Evolutionary conservation across 352 stramenopile genomes (phyloP).

Genomic region (Pythium scleroteichum): DNA sequence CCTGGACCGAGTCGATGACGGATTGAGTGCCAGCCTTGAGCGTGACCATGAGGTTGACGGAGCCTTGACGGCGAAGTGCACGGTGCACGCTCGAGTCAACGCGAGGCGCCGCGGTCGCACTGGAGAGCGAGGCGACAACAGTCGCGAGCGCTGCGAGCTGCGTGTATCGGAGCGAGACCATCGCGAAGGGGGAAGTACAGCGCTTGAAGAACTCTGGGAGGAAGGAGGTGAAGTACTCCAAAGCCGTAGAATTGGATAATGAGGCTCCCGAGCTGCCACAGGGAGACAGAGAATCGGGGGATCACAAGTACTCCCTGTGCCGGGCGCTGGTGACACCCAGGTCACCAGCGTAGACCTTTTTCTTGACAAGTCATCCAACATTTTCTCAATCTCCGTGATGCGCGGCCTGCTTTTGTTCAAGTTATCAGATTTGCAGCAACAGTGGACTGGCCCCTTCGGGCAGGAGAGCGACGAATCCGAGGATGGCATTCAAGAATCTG

Average conservation of each 20-base stretch:
- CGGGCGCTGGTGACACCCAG: not conserved
- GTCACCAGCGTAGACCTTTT: not conserved
- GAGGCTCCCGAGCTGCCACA: too few species aligned
- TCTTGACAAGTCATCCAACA: not conserved
- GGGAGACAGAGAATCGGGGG: too few species aligned
- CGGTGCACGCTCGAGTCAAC: conserved; percentile 17
- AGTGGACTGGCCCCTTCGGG: too few species aligned
- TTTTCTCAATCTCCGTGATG: too few species aligned
- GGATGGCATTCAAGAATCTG: too few species aligned
- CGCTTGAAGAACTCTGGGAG: too few species aligned
- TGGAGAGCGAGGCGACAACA: not conserved
- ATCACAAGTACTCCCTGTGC: not conserved
- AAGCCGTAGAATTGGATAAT: too few species aligned
- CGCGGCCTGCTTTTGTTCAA: not conserved
- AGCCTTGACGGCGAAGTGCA: conserved; percentile 1
- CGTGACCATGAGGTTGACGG: conserved; percentile 19
- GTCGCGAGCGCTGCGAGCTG: not conserved
- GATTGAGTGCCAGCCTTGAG: conserved; percentile 8
- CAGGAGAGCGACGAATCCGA: too few species aligned
- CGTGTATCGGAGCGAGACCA: too few species aligned
- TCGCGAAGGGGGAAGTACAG: too few species aligned
- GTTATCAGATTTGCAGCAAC: not conserved
- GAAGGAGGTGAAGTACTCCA: too few species aligned
- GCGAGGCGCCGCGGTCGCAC: not conserved
- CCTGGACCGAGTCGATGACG: conserved; percentile 2